A percentile compares a stretch with the other conserved stretches of the same genome.
Conservation (phyloP, 768 basidiomycete genomes). For the Scleroderma citrinum region DNA sequence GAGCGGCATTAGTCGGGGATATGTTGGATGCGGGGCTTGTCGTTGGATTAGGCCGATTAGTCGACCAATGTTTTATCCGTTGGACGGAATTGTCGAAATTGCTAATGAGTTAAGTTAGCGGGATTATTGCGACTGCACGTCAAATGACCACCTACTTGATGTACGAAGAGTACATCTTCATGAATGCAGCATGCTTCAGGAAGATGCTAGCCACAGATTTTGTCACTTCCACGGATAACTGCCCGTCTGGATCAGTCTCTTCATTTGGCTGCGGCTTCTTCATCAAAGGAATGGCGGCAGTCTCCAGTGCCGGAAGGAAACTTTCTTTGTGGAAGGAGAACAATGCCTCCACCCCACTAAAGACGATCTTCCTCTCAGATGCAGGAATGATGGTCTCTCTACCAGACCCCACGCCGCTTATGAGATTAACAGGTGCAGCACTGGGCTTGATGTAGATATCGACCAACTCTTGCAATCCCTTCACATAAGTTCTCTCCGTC, state of each 20-base stretch:
- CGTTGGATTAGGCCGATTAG: constrained; percentile 42
- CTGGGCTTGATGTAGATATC: constrained; percentile 94
- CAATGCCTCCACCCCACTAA: constrained; percentile 83
- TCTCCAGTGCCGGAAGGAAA: constrained; percentile 87
- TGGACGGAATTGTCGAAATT: constrained; percentile 93
- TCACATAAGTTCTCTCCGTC: constrained; percentile 93
- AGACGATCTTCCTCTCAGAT: constrained; percentile 85
- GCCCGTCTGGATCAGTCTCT: constrained; percentile 63
- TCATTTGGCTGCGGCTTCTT: constrained; percentile 37
- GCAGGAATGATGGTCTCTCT: constrained; percentile 85
- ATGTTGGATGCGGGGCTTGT: constrained; percentile 29
- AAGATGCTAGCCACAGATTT: constrained; percentile 85
- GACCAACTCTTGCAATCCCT: constrained; percentile 87
- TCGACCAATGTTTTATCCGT: constrained; percentile 82
- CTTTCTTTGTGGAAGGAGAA: constrained; percentile 90
- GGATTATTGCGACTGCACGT: constrained; percentile 2
- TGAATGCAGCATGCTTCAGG: constrained; percentile 90
- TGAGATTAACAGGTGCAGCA: constrained; percentile 58
- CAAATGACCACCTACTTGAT: constrained; percentile 67
- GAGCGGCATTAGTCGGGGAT: constrained; percentile 53
- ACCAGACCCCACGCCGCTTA: constrained; percentile 62
- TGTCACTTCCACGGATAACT: constrained; percentile 67
- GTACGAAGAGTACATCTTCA: constrained; percentile 98
- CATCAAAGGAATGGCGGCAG: constrained; percentile 66
- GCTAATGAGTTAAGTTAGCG: constrained; percentile 35